phyloP scores from a whole-genome alignment of 192 early-diverging fungal genomes.

The Gonapodya prolifera region DNA sequence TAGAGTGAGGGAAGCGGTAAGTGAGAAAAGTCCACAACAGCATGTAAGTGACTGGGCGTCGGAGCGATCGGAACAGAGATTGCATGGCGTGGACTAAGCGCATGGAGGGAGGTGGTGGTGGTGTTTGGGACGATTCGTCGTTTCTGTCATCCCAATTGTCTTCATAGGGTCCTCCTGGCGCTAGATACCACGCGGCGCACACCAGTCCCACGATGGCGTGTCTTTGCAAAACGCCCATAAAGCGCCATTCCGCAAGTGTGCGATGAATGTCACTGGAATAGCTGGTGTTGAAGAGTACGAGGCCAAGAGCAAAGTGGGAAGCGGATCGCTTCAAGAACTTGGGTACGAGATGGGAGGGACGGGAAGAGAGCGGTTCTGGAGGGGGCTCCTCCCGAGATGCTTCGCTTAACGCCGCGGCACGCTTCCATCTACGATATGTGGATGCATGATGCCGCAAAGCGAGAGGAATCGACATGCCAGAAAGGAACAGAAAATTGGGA shows the following conservation, averaged over 20 bases:
- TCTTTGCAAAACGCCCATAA: slow-evolving; percentile 31
- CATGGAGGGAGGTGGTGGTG: too few species aligned
- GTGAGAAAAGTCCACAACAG: neutral
- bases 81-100: neutral
- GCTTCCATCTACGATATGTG: neutral
- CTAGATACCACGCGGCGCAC: neutral
- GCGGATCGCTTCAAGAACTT: slow-evolving; percentile 18
- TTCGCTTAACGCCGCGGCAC: neutral
- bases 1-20: neutral
- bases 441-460: neutral
- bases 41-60: neutral
- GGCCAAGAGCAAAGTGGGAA: slow-evolving; percentile 19
- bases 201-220: slow-evolving; percentile 17
- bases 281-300: slow-evolving; percentile 13
- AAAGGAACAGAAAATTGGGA: slow-evolving; percentile 41
- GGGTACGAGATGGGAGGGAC: neutral
- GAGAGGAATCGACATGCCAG: slow-evolving; percentile 20
- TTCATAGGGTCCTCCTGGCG: neutral
- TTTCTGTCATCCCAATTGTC: neutral
- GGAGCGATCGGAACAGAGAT: neutral
- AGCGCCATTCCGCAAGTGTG: slow-evolving; percentile 6
- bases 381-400: too few species aligned
- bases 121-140: too few species aligned
- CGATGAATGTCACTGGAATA: slow-evolving; percentile 7
- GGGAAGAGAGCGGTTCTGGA: neutral